Percentiles rank a stretch among this genome's conserved stretches.
Conservation (phyloP, 1,284 basidiomycete genomes). For the Agaricales sp. region DNA sequence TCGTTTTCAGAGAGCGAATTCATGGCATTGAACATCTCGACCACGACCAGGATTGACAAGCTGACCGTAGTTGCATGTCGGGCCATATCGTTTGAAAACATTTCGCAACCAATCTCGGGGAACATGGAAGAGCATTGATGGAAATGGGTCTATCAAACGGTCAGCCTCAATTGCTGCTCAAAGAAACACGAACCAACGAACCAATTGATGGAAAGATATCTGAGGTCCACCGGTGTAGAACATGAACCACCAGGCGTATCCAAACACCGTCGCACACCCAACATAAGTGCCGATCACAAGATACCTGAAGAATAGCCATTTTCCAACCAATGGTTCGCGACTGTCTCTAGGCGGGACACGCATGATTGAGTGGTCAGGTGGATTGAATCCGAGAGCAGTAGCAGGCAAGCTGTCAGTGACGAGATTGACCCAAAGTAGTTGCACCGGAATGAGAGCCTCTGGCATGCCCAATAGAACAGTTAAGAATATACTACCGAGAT, state of each 20-base stretch:
- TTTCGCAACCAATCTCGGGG: conserved; percentile 85
- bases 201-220: conserved; percentile 88
- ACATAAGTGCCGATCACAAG: conserved; percentile 91
- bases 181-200: conserved; percentile 29
- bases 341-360: conserved; percentile 81
- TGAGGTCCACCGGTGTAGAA: conserved; percentile 85
- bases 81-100: conserved; percentile 84
- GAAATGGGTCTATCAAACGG: conserved; percentile 70
- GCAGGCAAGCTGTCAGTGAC: conserved; percentile 95
- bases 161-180: conserved; percentile 9
- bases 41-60: conserved; percentile 84
- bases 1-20: conserved; percentile 99
- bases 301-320: conserved; percentile 95
- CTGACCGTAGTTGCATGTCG: conserved; percentile 93
- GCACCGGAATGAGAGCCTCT: conserved; percentile 95
- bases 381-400: conserved; percentile 98
- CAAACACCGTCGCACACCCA: conserved; percentile 90
- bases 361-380: conserved; percentile 95
- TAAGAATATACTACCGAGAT: conserved; percentile 72
- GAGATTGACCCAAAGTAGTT: conserved; percentile 95
- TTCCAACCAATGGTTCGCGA: conserved; percentile 83
- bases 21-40: conserved; percentile 99
- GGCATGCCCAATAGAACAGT: conserved; percentile 98
- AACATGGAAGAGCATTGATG: conserved; percentile 80
- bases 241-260: conserved; percentile 99